phyloP scores from a whole-genome alignment of 139 green algal genomes.

The Closterium sp. region DNA sequence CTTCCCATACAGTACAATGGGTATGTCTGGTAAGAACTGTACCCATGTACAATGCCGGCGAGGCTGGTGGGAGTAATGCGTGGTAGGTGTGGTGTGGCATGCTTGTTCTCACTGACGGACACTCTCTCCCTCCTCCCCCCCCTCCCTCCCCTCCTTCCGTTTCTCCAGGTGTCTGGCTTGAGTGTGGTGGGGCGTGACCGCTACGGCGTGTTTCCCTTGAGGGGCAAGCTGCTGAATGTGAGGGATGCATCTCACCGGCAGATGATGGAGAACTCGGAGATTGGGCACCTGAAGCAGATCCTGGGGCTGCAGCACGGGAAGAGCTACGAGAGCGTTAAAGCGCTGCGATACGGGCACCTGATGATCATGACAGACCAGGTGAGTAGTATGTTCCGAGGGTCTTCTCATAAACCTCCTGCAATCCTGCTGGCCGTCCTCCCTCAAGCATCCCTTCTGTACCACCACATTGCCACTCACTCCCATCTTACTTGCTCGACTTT shows the following conservation, averaged over 20 bases:
- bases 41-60: slow-evolving; percentile 97
- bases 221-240: slow-evolving; percentile 99
- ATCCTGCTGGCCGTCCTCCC: slow-evolving; percentile 92
- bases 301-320: slow-evolving; percentile 95
- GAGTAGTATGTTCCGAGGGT: slow-evolving; percentile 88
- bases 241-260: slow-evolving; percentile 83
- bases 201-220: slow-evolving; percentile 96
- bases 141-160: neutral
- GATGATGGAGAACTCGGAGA: slow-evolving; percentile 94
- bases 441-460: slow-evolving; percentile 88
- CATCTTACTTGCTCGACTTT: too few relatives aligned
- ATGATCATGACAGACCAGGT: slow-evolving; percentile 99
- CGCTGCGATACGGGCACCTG: slow-evolving; percentile 94
- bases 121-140: slow-evolving; percentile 58
- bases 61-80: slow-evolving; percentile 82
- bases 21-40: slow-evolving; percentile 72
- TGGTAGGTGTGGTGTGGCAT: slow-evolving; percentile 92
- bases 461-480: slow-evolving; percentile 98
- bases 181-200: slow-evolving; percentile 89
- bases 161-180: slow-evolving; percentile 73
- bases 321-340: slow-evolving; percentile 83
- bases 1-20: too few relatives aligned
- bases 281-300: slow-evolving; percentile 99
- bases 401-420: slow-evolving; percentile 99
- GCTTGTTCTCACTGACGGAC: slow-evolving; percentile 99